A percentile compares a stretch with the other conserved stretches of the same genome.
Conservation (phyloP, 2,329 filamentous ascomycete genomes). For the Malbranchea zuffiana region DNA sequence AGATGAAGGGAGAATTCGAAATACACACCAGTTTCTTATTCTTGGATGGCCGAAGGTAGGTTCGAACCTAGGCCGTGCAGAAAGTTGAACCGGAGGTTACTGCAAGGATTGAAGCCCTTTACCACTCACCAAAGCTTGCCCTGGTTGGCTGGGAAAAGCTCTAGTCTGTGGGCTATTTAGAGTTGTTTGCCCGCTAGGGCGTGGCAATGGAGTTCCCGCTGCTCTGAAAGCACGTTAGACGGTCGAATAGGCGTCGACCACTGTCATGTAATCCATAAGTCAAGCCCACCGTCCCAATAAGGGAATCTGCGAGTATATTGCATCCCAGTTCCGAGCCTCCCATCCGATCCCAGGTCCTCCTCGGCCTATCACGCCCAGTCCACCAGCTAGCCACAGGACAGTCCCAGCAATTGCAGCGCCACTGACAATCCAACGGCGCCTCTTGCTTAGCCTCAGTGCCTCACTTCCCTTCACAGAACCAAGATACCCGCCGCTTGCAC, state of each 20-base stretch:
- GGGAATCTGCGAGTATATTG: constrained; percentile 54
- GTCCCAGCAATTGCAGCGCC: constrained; percentile 48
- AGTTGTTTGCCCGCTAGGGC: background rate
- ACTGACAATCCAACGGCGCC: constrained; percentile 63
- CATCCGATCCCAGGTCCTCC: constrained; percentile 62
- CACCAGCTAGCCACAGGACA: constrained; percentile 69
- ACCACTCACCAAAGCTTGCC: no score
- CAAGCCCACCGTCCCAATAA: constrained; percentile 36
- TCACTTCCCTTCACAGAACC: constrained; percentile 41
- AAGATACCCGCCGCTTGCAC: constrained; percentile 25
- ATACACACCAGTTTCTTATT: no score
- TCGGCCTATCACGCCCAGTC: constrained; percentile 64
- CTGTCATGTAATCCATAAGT: background rate
- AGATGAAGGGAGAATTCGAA: no score
- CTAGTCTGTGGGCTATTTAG: background rate
- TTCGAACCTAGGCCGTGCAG: no score
- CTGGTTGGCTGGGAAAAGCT: background rate
- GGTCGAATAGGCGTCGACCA: background rate
- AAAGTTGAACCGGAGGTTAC: no score
- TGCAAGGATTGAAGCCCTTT: no score
- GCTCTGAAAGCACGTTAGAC: no score
- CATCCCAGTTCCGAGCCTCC: constrained; percentile 70
- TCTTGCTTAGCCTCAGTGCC: constrained; percentile 44
- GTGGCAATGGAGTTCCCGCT: no score
- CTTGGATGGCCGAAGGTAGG: no score